Evolutionary conservation across 140 eudicot species (phyloP), one percentile per base, ranked within the genome.

Genomic region (Cichorium intybus): DNA sequence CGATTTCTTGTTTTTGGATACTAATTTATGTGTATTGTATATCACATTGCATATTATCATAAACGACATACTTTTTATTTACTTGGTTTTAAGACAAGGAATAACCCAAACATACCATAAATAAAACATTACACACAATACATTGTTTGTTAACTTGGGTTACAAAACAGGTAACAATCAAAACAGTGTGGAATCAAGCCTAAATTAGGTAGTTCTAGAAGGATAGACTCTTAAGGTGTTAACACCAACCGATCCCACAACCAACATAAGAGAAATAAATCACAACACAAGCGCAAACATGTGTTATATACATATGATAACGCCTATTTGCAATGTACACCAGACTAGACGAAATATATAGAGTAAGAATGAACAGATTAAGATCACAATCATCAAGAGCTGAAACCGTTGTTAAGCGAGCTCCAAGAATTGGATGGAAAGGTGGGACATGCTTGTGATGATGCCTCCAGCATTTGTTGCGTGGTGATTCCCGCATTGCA

Each of bases 351-450:
- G 31, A 23, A 56, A 43, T 39, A 53, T 16, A 39, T 26, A 16
- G 12, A 12, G 52, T n/a, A 35, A 43, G 56, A 28, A 28, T 18
- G 24, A 45, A 31, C 49, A 57, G 20, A 14, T 15, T 16, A 53
- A 14, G 49, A n/a, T 34, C n/a, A 51, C 16, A 16, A 27, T 41
- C 6, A 29, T 82, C 74, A 88, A 15, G 95, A 94, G 48, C 86
- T 88, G 45, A 82, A 88, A 26, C 96, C 96, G 18, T 61, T 72
- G 75, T 28, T 57, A 57, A 85, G 82, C 14, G 90, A 80, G 78
- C 95, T 88, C 96, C 94, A 85, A 45, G 95, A 66, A 72, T 79
- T 64, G 3, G 85, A 78, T 26, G 96, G 96, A 68, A 85, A 60
- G 31, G 39, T 73, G 3, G 80, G 56, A 35, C 97, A 89, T 18